Base-by-base conservation (phyloP, 768 basidiomycete species). In the Terana coerulea region DNA sequence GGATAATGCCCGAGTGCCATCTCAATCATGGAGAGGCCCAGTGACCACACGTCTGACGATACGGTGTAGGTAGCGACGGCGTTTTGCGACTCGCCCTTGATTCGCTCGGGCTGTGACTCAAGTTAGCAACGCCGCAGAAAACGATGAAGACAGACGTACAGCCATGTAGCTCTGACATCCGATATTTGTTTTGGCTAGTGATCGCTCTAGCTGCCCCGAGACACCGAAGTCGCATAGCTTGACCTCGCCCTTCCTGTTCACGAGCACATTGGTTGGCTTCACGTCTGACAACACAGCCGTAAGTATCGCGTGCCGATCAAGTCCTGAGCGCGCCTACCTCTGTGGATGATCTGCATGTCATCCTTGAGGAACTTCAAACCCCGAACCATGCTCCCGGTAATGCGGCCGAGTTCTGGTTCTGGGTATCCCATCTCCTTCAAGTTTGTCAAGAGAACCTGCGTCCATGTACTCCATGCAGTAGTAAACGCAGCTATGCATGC, bases 381-480 rank as follows among this genome's bases (percentile, higher is more conserved):
- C 17, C 81, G 78, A 41, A 94, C 88, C 83, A 97, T 89, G 54
- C 76, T 81, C 9, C 75, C 76, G 1, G 92, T 86, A 48, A 98
- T 88, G 42, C 88, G 78, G 11, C 84, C 83, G 21, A 99, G 73
- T 9, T 95, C 91, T 31, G 83, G 75, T 64, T 99, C 97, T 1
- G 76, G n/a, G 74, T 2, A 86, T 74, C 34, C 69, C 68, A 10
- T 59, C 68, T 15, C 64, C 68, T 56, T 76, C 70, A 24, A 98
- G 76, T 57, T 86, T 90, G 67, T 98, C 97, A 41, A 99, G 78
- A 34, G 86, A 89, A n/a, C 95, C 94, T 10, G 94, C 95, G 66
- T 99, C 95, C 97, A 99, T 99, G 71, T 86, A 91, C 74, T 99
- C 97, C 95, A 98, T 98, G 70, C 95, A 98, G 68, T 97, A 98